Percentiles rank a stretch among this genome's conserved stretches.
phyloP scores from a whole-genome alignment of 2,329 filamentous ascomycete genomes.

The Pseudocercospora cruenta region DNA sequence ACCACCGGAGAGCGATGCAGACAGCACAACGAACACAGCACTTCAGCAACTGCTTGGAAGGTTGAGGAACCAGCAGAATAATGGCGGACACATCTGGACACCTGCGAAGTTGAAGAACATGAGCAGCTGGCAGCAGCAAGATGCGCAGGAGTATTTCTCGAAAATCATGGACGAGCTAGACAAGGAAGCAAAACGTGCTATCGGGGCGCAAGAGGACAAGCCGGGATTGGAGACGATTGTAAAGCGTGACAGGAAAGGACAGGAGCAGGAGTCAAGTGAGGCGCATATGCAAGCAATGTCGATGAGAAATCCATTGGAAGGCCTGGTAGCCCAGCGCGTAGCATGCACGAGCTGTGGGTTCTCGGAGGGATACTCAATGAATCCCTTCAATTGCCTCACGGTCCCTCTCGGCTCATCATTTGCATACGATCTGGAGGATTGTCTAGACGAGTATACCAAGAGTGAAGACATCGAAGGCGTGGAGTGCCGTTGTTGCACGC shows the following conservation, averaged over 20 bases:
- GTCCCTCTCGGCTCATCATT: conserved; percentile 72
- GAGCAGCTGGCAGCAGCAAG: conserved; percentile 94
- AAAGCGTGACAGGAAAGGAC: conserved; percentile 18
- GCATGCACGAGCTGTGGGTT: conserved; percentile 84
- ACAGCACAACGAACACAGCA: conserved; percentile 41
- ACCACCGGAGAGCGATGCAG: conserved; percentile 17
- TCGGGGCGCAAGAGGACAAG: conserved; percentile 22
- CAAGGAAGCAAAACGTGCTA: conserved; percentile 48
- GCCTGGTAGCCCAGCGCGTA: conserved; percentile 83
- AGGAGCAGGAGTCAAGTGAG: conserved; percentile 14
- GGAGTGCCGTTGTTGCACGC: conserved; percentile 87
- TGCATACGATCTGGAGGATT: conserved; percentile 73
- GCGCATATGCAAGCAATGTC: conserved; percentile 3
- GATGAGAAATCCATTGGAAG: conserved; percentile 77
- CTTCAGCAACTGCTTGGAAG: conserved; percentile 70
- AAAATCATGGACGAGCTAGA: conserved; percentile 71
- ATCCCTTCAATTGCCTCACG: conserved; percentile 91
- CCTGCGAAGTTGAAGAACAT: conserved; percentile 82
- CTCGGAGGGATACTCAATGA: conserved; percentile 85
- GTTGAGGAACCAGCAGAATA: conserved; percentile 70
- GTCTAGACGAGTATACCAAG: conserved; percentile 80
- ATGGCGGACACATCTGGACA: conserved; percentile 80
- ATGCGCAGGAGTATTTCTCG: conserved; percentile 96
- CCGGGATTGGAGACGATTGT: conserved; percentile 34
- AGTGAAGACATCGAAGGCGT: conserved; percentile 87